A percentile compares a stretch with the other conserved stretches of the same genome.
Conservation (phyloP, 805 yeast species). For the Zygotorulaspora florentina region DNA sequence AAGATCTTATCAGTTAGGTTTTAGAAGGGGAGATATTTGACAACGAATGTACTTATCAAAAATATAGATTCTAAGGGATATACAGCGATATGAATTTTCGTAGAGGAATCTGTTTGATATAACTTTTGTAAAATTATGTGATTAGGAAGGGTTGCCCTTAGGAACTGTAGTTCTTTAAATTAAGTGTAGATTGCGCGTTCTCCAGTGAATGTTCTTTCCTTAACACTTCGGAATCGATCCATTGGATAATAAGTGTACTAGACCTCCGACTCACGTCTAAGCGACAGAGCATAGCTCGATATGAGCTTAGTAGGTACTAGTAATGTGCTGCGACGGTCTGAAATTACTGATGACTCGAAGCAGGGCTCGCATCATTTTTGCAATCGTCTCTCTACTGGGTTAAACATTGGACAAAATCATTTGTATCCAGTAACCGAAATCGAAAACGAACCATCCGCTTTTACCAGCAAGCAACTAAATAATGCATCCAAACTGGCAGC, state of each 20-base stretch:
- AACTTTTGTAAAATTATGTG: no score
- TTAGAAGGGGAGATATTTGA: no score
- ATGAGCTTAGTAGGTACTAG: background rate
- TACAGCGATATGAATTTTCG: no score
- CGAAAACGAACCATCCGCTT: slow-evolving; percentile 12
- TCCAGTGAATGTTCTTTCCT: no score
- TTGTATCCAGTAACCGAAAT: slow-evolving; percentile 15
- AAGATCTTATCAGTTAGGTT: no score
- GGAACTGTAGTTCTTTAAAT: no score
- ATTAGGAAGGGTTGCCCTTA: no score
- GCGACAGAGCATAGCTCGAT: background rate
- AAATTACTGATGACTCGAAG: background rate
- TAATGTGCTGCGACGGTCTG: background rate
- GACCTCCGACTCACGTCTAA: no score
- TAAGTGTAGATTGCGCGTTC: no score
- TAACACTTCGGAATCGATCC: background rate
- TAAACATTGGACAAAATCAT: slow-evolving; percentile 1
- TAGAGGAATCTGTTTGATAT: no score
- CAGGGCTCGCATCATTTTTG: background rate
- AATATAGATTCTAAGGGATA: no score
- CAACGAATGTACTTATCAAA: no score
- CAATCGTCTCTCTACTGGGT: background rate
- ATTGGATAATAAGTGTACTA: background rate
- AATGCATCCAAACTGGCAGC: slow-evolving; percentile 6
- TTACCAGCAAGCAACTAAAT: slow-evolving; percentile 6